Evolutionary conservation across 805 yeast genomes (phyloP).

Genomic region (Starmerella stellata): DNA sequence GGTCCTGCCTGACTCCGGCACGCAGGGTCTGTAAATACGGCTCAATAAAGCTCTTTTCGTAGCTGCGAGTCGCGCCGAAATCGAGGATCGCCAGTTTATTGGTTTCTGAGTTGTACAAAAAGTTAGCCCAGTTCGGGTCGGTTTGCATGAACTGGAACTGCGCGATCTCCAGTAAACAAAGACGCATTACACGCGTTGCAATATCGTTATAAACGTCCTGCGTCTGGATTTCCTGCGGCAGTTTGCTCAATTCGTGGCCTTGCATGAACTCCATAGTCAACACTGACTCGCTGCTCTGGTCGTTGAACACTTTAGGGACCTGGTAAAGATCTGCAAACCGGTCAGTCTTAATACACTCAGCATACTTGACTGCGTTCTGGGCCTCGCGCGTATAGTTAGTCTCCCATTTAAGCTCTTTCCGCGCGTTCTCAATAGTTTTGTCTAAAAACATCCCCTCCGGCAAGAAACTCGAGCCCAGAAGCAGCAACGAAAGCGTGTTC

Average conservation of each 20-base stretch:
- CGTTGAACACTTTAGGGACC: conserved; percentile 67
- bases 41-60: conserved; percentile 43
- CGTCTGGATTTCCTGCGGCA: conserved; percentile 27
- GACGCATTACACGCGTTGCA: conserved; percentile 68
- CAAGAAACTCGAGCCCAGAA: conserved; percentile 69
- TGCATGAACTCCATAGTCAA: conserved; percentile 78
- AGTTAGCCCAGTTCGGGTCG: conserved; percentile 98
- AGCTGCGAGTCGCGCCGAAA: conserved; percentile 88
- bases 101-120: conserved; percentile 57
- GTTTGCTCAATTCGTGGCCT: conserved; percentile 47
- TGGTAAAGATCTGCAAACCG: conserved; percentile 29
- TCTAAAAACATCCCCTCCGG: conserved; percentile 89
- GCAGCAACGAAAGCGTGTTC: conserved; percentile 60
- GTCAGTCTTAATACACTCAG: conserved; percentile 39
- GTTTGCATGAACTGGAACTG: conserved; percentile 87
- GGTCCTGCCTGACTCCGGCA: conserved; percentile 55
- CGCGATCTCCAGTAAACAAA: conserved; percentile 73
- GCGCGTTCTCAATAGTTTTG: conserved; percentile 79
- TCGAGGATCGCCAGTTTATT: conserved; percentile 69
- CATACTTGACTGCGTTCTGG: conserved; percentile 47
- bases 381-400: conserved; percentile 92
- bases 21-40: conserved; percentile 56
- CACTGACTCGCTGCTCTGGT: conserved; percentile 62
- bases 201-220: conserved; percentile 66
- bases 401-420: conserved; percentile 90